Percentiles rank a stretch among this genome's conserved stretches.
These are phyloP conservation scores for Hypoxylon crocopeplum DNA, from an alignment of 495 filamentous ascomycete genomes.

Conservation along the genomic window DNA sequence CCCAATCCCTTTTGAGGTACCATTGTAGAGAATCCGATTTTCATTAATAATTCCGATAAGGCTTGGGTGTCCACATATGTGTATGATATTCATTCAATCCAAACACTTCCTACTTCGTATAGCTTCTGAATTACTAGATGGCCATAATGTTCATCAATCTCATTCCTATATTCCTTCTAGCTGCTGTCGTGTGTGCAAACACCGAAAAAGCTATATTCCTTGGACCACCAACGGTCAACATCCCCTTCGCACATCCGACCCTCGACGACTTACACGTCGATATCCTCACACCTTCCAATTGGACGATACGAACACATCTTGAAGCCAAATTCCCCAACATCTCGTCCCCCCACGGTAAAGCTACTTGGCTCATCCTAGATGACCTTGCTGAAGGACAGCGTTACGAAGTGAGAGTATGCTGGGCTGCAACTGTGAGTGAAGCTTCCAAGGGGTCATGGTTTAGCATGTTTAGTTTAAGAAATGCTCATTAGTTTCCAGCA, in stretches of 20 bases:
- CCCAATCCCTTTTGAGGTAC: slow-evolving; percentile 11
- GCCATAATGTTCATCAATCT: slow-evolving; percentile 19
- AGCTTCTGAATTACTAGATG: neutral
- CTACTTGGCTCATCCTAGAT: slow-evolving; percentile 86
- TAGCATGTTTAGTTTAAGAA: neutral
- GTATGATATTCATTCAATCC: too few species aligned
- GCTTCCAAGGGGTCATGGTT: slow-evolving; percentile 4
- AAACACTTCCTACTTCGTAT: too few species aligned
- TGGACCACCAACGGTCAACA: slow-evolving; percentile 62
- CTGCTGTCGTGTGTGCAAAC: slow-evolving; percentile 61
- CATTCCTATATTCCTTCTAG: slow-evolving; percentile 10
- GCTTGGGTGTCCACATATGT: too few species aligned
- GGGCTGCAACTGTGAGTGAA: slow-evolving; percentile 83
- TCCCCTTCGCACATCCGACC: slow-evolving; percentile 62
- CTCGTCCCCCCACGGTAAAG: slow-evolving; percentile 59
- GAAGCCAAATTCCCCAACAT: slow-evolving; percentile 69
- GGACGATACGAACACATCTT: slow-evolving; percentile 65
- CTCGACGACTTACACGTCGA: slow-evolving; percentile 71
- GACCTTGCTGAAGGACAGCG: slow-evolving; percentile 73
- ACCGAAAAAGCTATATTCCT: slow-evolving; percentile 92
- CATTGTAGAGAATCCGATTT: slow-evolving; percentile 3
- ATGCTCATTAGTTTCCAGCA: slow-evolving; percentile 62
- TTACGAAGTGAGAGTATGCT: slow-evolving; percentile 94
- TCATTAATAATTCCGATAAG: slow-evolving; percentile 25
- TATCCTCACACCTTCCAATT: slow-evolving; percentile 63